These are phyloP conservation scores for Dillenia turbinata DNA, from an alignment of 164 flowering plant genomes.

Conservation along the genomic window DNA sequence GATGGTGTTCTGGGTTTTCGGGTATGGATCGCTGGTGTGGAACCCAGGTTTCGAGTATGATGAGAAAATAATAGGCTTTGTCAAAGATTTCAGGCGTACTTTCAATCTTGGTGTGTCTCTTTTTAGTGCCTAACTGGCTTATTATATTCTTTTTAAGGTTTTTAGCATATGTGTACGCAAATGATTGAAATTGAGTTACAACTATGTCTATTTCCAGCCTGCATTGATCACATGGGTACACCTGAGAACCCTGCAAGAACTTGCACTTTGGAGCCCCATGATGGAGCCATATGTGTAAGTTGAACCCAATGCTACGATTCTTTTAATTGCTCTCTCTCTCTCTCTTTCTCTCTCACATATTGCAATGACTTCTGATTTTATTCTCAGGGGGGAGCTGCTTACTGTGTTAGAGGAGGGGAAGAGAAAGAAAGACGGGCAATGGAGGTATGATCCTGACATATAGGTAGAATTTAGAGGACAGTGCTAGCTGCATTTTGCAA, in stretches of 20 bases:
- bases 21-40: constrained; percentile 94
- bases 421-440: constrained; percentile 75
- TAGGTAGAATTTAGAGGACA: background rate
- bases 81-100: constrained; percentile 81
- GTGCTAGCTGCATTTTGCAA: no score
- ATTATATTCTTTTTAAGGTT: no score
- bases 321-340: background rate
- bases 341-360: background rate
- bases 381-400: constrained; percentile 96
- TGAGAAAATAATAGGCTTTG: constrained; percentile 79
- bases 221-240: constrained; percentile 98
- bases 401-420: constrained; percentile 78
- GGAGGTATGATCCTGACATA: constrained; percentile 50
- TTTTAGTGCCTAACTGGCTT: background rate
- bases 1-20: constrained; percentile 98
- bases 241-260: constrained; percentile 97
- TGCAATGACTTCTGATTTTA: background rate
- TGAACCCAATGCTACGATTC: background rate
- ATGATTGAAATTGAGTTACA: no score
- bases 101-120: constrained; percentile 78
- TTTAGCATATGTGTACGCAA: no score
- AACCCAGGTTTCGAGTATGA: constrained; percentile 93
- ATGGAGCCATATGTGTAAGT: constrained; percentile 91
- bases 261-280: constrained; percentile 69
- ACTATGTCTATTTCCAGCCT: constrained; percentile 44